A percentile compares a stretch with the other conserved stretches of the same genome.
Conservation (phyloP, 2,329 filamentous ascomycete species). For the Trichoderma cornu-damae region DNA sequence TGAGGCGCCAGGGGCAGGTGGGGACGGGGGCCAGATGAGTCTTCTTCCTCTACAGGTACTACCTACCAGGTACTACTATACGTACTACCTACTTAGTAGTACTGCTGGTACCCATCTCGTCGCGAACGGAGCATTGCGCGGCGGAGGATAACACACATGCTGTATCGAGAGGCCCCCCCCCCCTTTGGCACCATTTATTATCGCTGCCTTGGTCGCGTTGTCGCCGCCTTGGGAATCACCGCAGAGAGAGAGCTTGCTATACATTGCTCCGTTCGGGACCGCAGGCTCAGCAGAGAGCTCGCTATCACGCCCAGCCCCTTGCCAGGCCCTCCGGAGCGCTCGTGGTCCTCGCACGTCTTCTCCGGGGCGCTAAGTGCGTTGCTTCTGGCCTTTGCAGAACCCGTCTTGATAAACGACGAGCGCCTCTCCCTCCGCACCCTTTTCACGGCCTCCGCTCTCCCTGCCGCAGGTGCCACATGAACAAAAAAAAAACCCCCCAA, state of each 20-base stretch:
- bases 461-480: background rate
- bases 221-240: background rate
- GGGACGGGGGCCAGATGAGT: background rate
- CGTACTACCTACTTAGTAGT: too few species aligned
- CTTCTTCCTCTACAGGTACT: too few species aligned
- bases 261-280: background rate
- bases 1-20: conserved; percentile 12
- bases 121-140: background rate
- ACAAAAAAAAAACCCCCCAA: conserved; percentile 5
- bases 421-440: background rate
- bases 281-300: background rate
- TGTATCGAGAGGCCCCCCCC: conserved; percentile 7
- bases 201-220: background rate
- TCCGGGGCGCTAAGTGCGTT: background rate
- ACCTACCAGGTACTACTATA: too few species aligned
- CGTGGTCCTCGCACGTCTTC: background rate
- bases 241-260: too few species aligned
- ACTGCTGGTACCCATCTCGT: conserved; percentile 4
- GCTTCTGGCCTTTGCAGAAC: background rate
- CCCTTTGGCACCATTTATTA: background rate
- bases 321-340: too few species aligned
- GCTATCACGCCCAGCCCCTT: background rate
- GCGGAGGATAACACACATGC: conserved; percentile 7
- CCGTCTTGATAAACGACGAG: background rate
- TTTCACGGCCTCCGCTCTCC: background rate